These are phyloP conservation scores for Didymellaceae sp. DNA, from an alignment of 2,329 filamentous ascomycete species.

Conservation along the genomic window DNA sequence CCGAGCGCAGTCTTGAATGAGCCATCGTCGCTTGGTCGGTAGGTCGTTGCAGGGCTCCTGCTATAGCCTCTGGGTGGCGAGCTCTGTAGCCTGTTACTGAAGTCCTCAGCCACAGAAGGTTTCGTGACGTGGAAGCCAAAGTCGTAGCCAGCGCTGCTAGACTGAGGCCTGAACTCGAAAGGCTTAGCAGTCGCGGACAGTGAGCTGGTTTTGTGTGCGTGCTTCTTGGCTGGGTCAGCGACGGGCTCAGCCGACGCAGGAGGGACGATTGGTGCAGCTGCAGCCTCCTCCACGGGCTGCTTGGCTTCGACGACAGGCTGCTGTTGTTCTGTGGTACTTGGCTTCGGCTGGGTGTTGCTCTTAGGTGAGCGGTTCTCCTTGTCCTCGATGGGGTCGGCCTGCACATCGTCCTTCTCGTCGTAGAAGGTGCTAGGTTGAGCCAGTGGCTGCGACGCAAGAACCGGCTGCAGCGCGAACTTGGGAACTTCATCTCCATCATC, in stretches of 20 bases:
- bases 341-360: constrained; percentile 30
- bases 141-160: constrained; percentile 40
- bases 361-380: constrained; percentile 48
- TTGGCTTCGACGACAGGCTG: constrained; percentile 19
- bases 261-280: constrained; percentile 16
- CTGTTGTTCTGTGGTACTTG: constrained; percentile 38
- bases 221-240: constrained; percentile 36
- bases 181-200: constrained; percentile 75
- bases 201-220: constrained; percentile 54
- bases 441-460: constrained; percentile 48
- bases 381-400: constrained; percentile 37
- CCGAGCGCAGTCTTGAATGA: constrained; percentile 49
- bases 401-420: constrained; percentile 27
- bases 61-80: constrained; percentile 34
- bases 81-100: constrained; percentile 14
- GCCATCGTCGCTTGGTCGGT: constrained; percentile 49
- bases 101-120: constrained; percentile 35
- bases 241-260: constrained; percentile 40
- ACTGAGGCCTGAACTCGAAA: constrained; percentile 61
- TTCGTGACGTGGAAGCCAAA: constrained; percentile 50
- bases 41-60: constrained; percentile 49
- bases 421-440: constrained; percentile 37
- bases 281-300: constrained; percentile 26
- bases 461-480: constrained; percentile 66
- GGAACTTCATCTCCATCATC: constrained; percentile 76